These are phyloP conservation scores for Casuarina glauca DNA, from an alignment of 306 rosid species.

Conservation along the genomic window DNA sequence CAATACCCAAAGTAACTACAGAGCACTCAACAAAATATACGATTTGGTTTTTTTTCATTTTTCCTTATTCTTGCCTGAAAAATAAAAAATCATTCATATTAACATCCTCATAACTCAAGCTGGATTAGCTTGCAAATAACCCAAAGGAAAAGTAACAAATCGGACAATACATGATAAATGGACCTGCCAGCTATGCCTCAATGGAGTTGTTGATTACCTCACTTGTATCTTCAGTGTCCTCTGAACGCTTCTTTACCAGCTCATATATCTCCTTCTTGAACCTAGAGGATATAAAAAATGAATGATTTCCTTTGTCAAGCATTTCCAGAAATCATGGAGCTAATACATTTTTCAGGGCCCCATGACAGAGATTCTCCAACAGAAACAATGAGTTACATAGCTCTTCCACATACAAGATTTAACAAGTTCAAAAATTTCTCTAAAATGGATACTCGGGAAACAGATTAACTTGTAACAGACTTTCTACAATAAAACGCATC, in stretches of 20 bases:
- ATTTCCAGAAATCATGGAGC: not conserved
- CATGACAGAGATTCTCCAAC: constrained; percentile 9
- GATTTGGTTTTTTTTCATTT: too few relatives aligned
- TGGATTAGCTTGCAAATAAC: not conserved
- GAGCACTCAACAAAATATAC: too few relatives aligned
- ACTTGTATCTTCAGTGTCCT: constrained; percentile 61
- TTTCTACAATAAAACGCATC: not conserved
- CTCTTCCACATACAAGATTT: not conserved
- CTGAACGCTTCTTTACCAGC: constrained; percentile 70
- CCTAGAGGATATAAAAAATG: constrained; percentile 40
- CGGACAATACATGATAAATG: constrained; percentile 14
- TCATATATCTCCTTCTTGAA: constrained; percentile 81
- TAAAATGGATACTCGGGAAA: not conserved
- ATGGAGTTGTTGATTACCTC: constrained; percentile 56
- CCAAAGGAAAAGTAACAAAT: constrained; percentile 19
- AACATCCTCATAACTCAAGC: too few relatives aligned
- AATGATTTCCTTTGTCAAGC: not conserved
- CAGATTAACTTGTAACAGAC: not conserved
- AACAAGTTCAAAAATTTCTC: not conserved
- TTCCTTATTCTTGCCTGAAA: too few relatives aligned
- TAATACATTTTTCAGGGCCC: not conserved
- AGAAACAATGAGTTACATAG: not conserved
- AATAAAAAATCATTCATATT: too few relatives aligned
- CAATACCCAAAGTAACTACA: not conserved
- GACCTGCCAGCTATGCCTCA: constrained; percentile 14